Percentiles rank a stretch among this genome's conserved stretches.
Conservation (phyloP, 331 rosid genomes). For the Rosa hybrid region DNA sequence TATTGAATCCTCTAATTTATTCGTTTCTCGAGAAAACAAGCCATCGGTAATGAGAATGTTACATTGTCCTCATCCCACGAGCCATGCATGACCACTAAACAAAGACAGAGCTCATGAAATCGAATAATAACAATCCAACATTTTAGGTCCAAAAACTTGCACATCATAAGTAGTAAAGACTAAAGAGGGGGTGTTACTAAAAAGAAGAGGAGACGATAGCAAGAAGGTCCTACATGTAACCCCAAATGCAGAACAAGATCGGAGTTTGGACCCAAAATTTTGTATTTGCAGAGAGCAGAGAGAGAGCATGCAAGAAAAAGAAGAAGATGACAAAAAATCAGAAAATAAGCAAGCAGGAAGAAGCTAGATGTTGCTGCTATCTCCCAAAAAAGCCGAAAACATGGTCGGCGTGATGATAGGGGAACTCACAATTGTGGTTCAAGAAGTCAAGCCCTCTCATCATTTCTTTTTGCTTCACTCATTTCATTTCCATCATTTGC, state of each 20-base stretch:
- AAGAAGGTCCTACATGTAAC: constrained; percentile 55
- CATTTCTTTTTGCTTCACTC: background rate
- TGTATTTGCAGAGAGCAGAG: constrained; percentile 10
- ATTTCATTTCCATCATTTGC: constrained; percentile 9
- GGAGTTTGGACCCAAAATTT: constrained; percentile 18
- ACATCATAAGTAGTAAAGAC: background rate
- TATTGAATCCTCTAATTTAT: background rate
- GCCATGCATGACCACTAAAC: background rate
- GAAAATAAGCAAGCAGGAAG: constrained; percentile 23
- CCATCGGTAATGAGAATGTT: background rate
- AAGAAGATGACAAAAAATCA: constrained; percentile 38
- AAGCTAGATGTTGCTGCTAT: background rate
- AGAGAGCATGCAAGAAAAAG: constrained; percentile 12
- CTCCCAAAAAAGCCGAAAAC: constrained; percentile 42
- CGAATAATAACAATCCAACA: background rate
- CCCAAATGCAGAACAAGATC: constrained; percentile 38
- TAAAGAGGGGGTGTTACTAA: background rate
- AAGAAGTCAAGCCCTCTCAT: constrained; percentile 48
- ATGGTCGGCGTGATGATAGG: constrained; percentile 61
- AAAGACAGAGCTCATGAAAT: background rate
- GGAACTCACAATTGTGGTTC: constrained; percentile 14
- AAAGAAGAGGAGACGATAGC: constrained; percentile 24
- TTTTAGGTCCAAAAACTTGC: background rate
- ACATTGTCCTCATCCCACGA: background rate
- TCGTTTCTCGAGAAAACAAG: background rate